Conservation (phyloP, 2,329 filamentous ascomycete genomes). For the Pseudogymnoascus sp. region DNA sequence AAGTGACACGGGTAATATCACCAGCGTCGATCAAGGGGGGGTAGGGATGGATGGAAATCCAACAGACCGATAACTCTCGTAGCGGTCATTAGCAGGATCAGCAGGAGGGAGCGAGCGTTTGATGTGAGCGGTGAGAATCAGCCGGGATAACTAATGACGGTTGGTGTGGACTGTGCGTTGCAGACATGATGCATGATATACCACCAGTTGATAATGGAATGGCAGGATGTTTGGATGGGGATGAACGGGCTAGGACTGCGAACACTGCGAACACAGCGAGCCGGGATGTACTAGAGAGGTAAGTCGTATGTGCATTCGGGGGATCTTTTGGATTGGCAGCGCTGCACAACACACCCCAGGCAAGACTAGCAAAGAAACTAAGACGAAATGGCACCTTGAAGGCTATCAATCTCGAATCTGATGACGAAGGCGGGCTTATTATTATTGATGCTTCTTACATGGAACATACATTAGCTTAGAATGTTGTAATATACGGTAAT, state of each 20-base stretch:
- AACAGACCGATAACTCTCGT: neutral
- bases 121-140: slow-evolving; percentile 8
- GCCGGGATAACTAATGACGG: neutral
- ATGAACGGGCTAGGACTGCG: neutral
- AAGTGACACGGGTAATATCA: neutral
- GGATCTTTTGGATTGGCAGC: neutral
- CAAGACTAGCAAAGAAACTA: neutral
- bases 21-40: neutral
- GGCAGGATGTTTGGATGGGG: slow-evolving; percentile 2
- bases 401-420: slow-evolving; percentile 1
- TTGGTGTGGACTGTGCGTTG: slow-evolving; percentile 1
- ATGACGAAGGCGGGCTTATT: neutral
- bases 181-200: neutral
- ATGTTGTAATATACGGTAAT: neutral
- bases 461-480: neutral
- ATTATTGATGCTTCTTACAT: slow-evolving; percentile 6
- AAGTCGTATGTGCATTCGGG: neutral
- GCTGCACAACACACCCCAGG: neutral
- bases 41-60: neutral
- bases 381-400: neutral
- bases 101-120: slow-evolving; percentile 8
- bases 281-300: neutral
- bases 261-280: too few relatives aligned
- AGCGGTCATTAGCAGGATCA: slow-evolving; percentile 1
- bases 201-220: neutral